Evolutionary conservation across 805 yeast species (phyloP), one percentile per base, ranked within the genome.

Genomic region (Metschnikowia lunata): DNA sequence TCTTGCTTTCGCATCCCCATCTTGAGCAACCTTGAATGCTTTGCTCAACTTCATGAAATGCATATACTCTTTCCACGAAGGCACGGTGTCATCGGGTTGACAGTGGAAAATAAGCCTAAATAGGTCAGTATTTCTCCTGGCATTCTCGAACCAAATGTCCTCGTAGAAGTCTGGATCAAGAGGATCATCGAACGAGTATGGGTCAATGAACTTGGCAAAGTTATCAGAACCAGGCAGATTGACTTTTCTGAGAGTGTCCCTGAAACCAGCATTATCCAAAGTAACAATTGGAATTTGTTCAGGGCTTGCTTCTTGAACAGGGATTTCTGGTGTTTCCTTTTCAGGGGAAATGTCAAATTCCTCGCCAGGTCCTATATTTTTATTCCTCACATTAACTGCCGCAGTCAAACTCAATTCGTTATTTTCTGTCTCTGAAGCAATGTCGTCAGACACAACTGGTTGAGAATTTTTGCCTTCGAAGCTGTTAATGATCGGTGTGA

Each of bases 81-180:
- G 74, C n/a, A 91, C 98, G 7, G 79, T 72, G 61, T 91, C 88
- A 63, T 93, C 99, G 0, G 99, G 99, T 60, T 95, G 99, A 49
- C 88, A 81, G 51, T 90, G 90, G 75, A 93, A 93, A 1, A 93
- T 86, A 62, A 84, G 72, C 48, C 97, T 74, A 67, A 78, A 93
- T 1, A 95, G 68, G 47, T 78, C 73, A 0, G 98, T 88, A 58
- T 93, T 93, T 55, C 90, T 75, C 42, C 84, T 69, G 0, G 99
- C 97, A 56, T 79, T 80, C 6, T 83, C 83, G 60, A 74, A 78
- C 97, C 97, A 91, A 7, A 83, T 61, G 54, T 88, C 97, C 54
- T 86, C 90, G 57, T 80, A 88, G 60, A 93, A 93, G 2, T 78
- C 78, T n/a, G 78, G 84, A 47, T 76, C 79, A 38, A 93, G 61